Evolutionary conservation across 768 basidiomycete species (phyloP), one percentile per base, ranked within the genome.

Genomic region (Lenzites betulinus): DNA sequence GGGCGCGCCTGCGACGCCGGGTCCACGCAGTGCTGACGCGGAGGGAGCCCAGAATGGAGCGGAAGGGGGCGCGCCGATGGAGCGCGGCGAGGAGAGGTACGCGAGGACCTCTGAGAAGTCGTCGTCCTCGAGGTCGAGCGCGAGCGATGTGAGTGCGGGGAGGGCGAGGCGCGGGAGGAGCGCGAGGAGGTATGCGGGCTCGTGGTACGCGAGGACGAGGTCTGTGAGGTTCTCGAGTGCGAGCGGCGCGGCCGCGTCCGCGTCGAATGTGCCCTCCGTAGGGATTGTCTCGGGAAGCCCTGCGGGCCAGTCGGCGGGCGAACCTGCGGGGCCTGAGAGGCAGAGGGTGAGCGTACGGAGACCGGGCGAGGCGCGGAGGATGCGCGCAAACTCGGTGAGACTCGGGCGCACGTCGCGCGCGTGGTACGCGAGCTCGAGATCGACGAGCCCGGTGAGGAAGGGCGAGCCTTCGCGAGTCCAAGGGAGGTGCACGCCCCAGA

Each of bases 401-500:
- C 80, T 77, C 1, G 88, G 90, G 13, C 88, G 82, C 15, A 86
- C 86, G 66, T 88, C 83, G 28, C 79, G 76, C 9, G 79, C 71
- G 65, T 89, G 88, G 73, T 81, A 89, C 0, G 84, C 81, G 42
- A 91, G 74, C 64, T 87, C 82, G 22, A 91, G 69, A 16, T 82
- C 78, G 23, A 64, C 67, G 28, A 91, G 73, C 15, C 76, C 78
- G 18, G 67, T 62, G 25, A 88, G 75, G 64, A 83, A 77, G 0
- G 51, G 63, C 9, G 78, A 75, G 30, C 23, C 47, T 12, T 49
- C 56, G 35, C 76, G 74, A 30, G 79, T 75, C 90, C 90, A 92
- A 58, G 85, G 79, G 35, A 91, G 70, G 62, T 89, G 89, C 5
- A 90, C 85, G 39, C 88, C 89, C 84, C 86, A 89, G 26, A 92